phyloP scores from a whole-genome alignment of 2,329 filamentous ascomycete species.

The Talaromyces sp. region DNA sequence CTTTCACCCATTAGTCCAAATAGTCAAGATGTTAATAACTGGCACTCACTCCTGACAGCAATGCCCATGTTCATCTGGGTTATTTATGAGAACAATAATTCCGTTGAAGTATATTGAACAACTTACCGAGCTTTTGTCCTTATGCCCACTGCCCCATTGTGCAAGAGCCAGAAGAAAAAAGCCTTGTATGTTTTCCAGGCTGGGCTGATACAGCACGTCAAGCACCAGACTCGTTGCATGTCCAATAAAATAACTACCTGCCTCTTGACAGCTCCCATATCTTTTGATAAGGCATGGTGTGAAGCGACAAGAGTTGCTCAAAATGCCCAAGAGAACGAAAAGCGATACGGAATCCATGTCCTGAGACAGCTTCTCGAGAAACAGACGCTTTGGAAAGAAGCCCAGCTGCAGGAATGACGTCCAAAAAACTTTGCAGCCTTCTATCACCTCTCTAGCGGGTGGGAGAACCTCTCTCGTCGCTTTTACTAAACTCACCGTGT shows the following conservation, averaged over 20 bases:
- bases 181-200: not conserved
- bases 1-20: not conserved
- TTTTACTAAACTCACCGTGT: not conserved
- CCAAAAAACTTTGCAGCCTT: not conserved
- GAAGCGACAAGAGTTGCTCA: conserved; percentile 4
- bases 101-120: not conserved
- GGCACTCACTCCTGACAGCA: not conserved
- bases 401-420: not conserved
- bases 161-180: not conserved
- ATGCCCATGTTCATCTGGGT: not conserved
- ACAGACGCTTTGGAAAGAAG: not conserved
- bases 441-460: not conserved
- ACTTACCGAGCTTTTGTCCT: not conserved
- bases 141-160: not conserved
- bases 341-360: not conserved
- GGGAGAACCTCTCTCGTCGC: not conserved
- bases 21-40: not conserved
- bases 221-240: not conserved
- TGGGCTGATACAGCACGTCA: not conserved
- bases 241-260: not conserved
- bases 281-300: not conserved
- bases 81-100: not conserved
- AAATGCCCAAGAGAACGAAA: not conserved
- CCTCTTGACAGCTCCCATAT: not conserved
- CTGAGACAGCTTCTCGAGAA: not conserved